These are phyloP conservation scores for Ophiostoma angusticollis DNA, from an alignment of 2,329 filamentous ascomycete genomes.

Conservation along the genomic window DNA sequence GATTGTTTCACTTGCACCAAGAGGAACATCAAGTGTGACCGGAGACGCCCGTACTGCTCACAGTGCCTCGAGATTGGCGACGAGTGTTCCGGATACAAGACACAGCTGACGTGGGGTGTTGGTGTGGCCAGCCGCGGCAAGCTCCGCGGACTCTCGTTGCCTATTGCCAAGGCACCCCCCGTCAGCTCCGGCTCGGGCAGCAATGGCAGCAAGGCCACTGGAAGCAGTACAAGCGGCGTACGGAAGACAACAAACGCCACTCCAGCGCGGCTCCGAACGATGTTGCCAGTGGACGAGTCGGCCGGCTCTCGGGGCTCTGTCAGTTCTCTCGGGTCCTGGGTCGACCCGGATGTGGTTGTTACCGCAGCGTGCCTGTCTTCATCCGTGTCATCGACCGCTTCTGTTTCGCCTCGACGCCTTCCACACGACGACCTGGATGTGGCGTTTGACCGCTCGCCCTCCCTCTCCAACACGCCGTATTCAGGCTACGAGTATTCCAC, in stretches of 20 bases:
- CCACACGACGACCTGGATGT: constrained; percentile 27
- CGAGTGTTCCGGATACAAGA: constrained; percentile 93
- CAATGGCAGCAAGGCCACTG: background rate
- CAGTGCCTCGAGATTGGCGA: constrained; percentile 85
- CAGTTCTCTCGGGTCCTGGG: constrained; percentile 28
- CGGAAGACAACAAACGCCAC: constrained; percentile 32
- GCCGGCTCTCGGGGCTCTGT: constrained; percentile 15
- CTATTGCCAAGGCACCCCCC: constrained; percentile 48
- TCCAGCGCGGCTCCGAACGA: constrained; percentile 25
- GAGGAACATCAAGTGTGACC: constrained; percentile 74
- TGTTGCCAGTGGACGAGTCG: constrained; percentile 36
- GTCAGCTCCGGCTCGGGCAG: constrained; percentile 25
- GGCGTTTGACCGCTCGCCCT: constrained; percentile 25
- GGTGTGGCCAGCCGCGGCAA: constrained; percentile 93
- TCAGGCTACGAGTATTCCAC: constrained; percentile 31
- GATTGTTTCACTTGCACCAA: constrained; percentile 93
- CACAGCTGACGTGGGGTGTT: constrained; percentile 90
- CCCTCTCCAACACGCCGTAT: constrained; percentile 32
- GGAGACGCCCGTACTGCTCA: constrained; percentile 84
- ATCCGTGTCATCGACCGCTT: background rate
- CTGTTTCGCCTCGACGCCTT: constrained; percentile 20
- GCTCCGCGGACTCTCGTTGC: constrained; percentile 73
- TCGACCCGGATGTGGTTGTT: constrained; percentile 22
- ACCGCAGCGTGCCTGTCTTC: constrained; percentile 5
- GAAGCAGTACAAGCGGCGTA: constrained; percentile 18